Evolutionary conservation across 1,284 basidiomycete genomes (phyloP), one percentile per base, ranked within the genome.

Genomic region (Leccinum solheimii): DNA sequence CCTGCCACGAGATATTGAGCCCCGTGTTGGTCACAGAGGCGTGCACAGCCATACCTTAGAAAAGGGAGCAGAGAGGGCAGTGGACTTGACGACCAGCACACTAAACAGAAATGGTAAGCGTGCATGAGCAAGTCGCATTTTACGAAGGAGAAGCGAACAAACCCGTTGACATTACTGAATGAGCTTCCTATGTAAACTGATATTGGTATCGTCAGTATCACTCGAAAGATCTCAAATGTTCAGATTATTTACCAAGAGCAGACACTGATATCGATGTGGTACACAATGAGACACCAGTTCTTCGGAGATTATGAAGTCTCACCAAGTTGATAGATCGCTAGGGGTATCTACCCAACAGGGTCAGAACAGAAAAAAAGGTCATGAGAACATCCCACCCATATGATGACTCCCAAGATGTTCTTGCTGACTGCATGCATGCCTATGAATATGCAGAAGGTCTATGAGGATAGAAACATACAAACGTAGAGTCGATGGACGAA

Each of bases 401-500:
- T 1, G 11, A 62, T 1, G 1, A 48, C 51, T 3, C 14, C 27
- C 7, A 60, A 0, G 13, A 65, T 32, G 1, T 51, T 59, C 16
- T 40, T 69, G 11, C 53, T 67, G 11, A 69, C 67, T 70, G 27
- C 10, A 27, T 16, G 3, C 13, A 23, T 2, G 0, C 2, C 3
- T 6, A 26, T 67, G 36, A 67, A 30, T 30, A 11, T 19, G 19
- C 45, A 23, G 21, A 48, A 23, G 2, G 21, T 49, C 13, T 23
- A 23, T 14, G 16, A 3, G 14, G 30, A 19, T 32, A 3, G 8
- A 23, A 5, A 55, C 66, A 3, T n/a, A 66, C 65, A 63, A 19
- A 56, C 2, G 14, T 68, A 67, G 11, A 67, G 49, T 5, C 68
- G 58, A 36, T 62, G 32, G 8, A 67, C 30, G 19, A 68, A 69